Evolutionary conservation across 768 basidiomycete genomes (phyloP), one percentile per base, ranked within the genome.

Genomic region (Strobilomyces echinocephalus): DNA sequence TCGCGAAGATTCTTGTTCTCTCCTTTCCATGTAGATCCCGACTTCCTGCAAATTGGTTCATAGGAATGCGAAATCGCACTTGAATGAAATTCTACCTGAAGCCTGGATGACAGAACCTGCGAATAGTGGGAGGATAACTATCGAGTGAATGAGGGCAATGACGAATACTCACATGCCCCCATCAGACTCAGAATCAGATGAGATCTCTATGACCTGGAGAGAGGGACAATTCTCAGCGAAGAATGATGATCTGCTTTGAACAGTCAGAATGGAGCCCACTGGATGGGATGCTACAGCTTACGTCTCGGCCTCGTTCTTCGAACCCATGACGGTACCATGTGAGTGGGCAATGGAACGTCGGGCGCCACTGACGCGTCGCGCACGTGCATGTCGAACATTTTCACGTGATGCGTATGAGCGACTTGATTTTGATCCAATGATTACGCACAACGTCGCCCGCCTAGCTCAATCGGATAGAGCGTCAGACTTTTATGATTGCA

Each of bases 401-500:
- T 56, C 63, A 65, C 51, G 53, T 65, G 63, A 53, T 1, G 1
- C 1, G 0, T 12, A 1, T 10, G 31, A 28, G 8, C 28, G 28
- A 28, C 30, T 30, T 24, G 4, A 2, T 24, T 24, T 24, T 4
- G 30, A 30, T 30, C 6, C 30, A 9, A 30, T 30, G 30, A 30
- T 30, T 6, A 5, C 6, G 30, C 6, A 12, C 8, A 16, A 1
- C 5, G 76, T 51, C 55, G 78, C 78, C 79, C 76, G 78, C 78
- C 78, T 80, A 81, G 79, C 78, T 81, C 79, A 80, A 79, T 80
- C 78, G 78, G 78, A 80, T 81, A 80, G 79, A 80, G 78, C 78
- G 78, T 80, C 78, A 81, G 78, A 79, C 79, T 79, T 75, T 79
- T 80, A 80, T 60, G 51, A 55, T 60, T 63, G 66, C 65, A 61